Base-by-base conservation (phyloP, 139 green algal genomes). In the Tetraselmis chui region DNA sequence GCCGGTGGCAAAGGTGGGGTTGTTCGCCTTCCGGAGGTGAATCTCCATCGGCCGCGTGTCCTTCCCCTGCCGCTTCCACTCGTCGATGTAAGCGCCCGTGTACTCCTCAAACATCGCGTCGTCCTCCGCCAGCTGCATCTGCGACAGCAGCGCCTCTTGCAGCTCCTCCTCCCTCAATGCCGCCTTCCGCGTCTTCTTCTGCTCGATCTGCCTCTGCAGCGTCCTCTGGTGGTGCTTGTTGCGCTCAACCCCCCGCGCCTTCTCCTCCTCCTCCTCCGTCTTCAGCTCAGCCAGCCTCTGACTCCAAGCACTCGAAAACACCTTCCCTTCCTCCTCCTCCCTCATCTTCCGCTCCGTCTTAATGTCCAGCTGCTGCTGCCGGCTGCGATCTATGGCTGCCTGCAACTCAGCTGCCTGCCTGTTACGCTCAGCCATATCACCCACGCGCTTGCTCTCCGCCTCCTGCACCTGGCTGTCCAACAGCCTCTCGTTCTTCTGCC, bases 211-310 rank as follows among this genome's bases (percentile, higher is more conserved):
- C 32, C 85, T 88, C 81, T 89, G 79, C 83, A 91, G 85, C 86
- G 90, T 90, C 2, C 58, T 80, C 26, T 79, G 75, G 32, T 91
- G 78, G 79, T 86, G 86, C 84, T 59, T 77, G 79, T 83, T 86
- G 26, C 31, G 30, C 75, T 80, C 79, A 76, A 86, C 79, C 59
- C 85, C 81, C 77, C 89, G 79, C 27, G 81, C 67, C 29, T 84
- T 86, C 24, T 91, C 90, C 77, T 90, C 85, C 82, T 89, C 82
- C 87, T 92, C 91, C 32, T 90, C 85, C 28, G 89, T 85, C 32
- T 84, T 85, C 29, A 88, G 82, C 31, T 89, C 74, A n/a, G 79
- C 83, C 82, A 91, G 82, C 27, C 90, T 82, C 0, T 81, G 31
- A 30, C 75, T 76, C 90, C 90, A 93, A 23, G 85, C 85, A 1